phyloP scores from a whole-genome alignment of 2,329 filamentous ascomycete species.

The Lecanosticta acicola region DNA sequence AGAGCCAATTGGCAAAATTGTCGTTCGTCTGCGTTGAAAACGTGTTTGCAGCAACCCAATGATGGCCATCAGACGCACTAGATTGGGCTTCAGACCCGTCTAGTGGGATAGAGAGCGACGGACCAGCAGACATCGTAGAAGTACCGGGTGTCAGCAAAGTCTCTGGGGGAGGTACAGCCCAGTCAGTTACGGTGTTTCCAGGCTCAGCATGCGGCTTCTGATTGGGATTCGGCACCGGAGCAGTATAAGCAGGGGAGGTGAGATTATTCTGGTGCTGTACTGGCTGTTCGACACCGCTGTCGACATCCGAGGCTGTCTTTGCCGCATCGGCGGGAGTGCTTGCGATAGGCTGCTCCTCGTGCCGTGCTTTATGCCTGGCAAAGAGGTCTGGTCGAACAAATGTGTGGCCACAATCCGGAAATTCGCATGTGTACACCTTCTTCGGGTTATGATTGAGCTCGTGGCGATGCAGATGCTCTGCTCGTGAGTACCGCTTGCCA shows the following conservation, averaged over 20 bases:
- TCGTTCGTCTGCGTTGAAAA: constrained; percentile 15
- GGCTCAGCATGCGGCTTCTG: background rate
- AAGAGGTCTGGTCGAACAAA: constrained; percentile 90
- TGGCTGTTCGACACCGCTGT: background rate
- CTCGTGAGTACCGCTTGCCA: constrained; percentile 89
- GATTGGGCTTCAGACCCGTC: background rate
- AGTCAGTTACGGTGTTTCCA: background rate
- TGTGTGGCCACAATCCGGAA: constrained; percentile 78
- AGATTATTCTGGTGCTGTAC: too few species aligned
- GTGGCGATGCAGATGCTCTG: constrained; percentile 89
- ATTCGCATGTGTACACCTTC: constrained; percentile 85
- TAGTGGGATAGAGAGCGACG: background rate
- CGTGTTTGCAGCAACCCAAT: background rate
- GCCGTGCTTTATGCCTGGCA: constrained; percentile 51
- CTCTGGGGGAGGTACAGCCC: background rate
- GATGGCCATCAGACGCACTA: background rate
- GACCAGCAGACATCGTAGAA: background rate
- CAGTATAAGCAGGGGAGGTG: background rate
- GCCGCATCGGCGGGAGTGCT: constrained; percentile 49
- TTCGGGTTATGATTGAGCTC: constrained; percentile 92
- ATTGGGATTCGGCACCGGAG: background rate
- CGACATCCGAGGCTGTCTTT: constrained; percentile 28
- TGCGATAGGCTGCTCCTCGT: constrained; percentile 24
- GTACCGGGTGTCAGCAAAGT: background rate
- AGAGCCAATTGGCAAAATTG: constrained; percentile 26